These are phyloP conservation scores for Coemansia sp. DNA, from an alignment of 192 early-diverging fungal species.

Conservation along the genomic window DNA sequence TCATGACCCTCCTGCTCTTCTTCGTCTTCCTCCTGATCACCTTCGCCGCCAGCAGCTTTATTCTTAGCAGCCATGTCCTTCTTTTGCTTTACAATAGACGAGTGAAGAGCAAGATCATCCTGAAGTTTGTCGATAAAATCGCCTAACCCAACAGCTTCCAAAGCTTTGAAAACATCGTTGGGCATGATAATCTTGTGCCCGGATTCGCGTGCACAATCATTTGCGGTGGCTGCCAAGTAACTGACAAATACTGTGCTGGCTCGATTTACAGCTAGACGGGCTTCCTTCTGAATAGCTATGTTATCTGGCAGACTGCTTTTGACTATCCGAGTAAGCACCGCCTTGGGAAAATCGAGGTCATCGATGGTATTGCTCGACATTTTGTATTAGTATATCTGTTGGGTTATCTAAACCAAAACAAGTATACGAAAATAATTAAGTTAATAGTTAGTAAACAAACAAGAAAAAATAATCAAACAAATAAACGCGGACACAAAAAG, in stretches of 20 bases:
- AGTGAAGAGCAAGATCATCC: slow-evolving; percentile 26
- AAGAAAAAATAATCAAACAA: too few species aligned
- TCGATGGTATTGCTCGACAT: slow-evolving; percentile 26
- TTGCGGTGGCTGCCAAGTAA: slow-evolving; percentile 47
- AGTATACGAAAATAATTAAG: too few species aligned
- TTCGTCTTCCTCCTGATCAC: slow-evolving; percentile 1
- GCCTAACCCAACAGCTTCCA: slow-evolving; percentile 41
- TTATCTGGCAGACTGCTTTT: slow-evolving; percentile 42
- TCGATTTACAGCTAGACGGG: slow-evolving; percentile 30
- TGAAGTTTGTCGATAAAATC: slow-evolving; percentile 42
- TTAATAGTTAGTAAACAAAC: too few species aligned
- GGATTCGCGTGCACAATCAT: slow-evolving; percentile 44
- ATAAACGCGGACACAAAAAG: too few species aligned
- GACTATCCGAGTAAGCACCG: slow-evolving; percentile 38
- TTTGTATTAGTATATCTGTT: too few species aligned
- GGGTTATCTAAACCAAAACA: too few species aligned
- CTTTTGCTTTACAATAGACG: slow-evolving; percentile 24
- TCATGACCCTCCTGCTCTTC: slow-evolving; percentile 14
- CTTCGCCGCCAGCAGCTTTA: slow-evolving; percentile 1
- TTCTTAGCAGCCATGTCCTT: slow-evolving; percentile 32
- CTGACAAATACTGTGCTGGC: slow-evolving; percentile 46
- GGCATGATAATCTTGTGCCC: slow-evolving; percentile 50
- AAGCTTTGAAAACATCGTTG: slow-evolving; percentile 34
- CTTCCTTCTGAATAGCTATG: slow-evolving; percentile 49
- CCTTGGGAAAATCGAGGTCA: slow-evolving; percentile 48